Percentiles rank a stretch among this genome's conserved stretches.
phyloP scores from a whole-genome alignment of 257 asterid genomes.

The Plantago elongata region DNA sequence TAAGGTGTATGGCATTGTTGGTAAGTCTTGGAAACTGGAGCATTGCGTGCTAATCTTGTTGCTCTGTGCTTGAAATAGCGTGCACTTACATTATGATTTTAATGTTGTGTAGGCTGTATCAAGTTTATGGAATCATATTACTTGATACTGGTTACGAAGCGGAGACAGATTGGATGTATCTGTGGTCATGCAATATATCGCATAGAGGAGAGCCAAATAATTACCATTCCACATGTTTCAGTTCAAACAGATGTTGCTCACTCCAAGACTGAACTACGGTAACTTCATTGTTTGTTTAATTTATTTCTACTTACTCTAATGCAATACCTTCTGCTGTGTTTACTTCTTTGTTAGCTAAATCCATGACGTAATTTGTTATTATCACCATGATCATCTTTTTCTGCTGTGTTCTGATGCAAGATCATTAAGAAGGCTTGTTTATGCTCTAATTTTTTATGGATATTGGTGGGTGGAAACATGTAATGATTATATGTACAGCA shows the following conservation, averaged over 20 bases:
- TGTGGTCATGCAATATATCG: conserved; percentile 97
- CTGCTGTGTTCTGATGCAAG: background rate
- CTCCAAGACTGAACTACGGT: conserved; percentile 94
- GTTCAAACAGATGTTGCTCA: conserved; percentile 98
- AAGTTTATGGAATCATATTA: conserved; percentile 90
- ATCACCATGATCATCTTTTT: background rate
- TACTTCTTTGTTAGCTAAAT: conserved; percentile 1
- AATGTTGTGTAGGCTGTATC: conserved; percentile 66
- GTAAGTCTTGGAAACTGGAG: conserved; percentile 40
- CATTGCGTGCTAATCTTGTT: conserved; percentile 4
- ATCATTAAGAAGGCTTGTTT: background rate
- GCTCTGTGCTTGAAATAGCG: background rate
- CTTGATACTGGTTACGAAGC: conserved; percentile 81
- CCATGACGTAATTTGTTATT: background rate
- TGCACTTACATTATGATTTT: conserved; percentile 11
- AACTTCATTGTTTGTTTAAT: conserved; percentile 27
- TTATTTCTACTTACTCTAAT: conserved; percentile 4
- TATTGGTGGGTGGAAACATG: background rate
- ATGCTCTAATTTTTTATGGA: background rate
- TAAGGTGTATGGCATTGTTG: conserved; percentile 97
- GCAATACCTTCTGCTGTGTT: conserved; percentile 2
- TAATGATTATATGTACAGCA: too few species aligned
- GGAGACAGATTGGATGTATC: conserved; percentile 83
- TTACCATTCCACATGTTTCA: conserved; percentile 81
- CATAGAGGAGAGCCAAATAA: conserved; percentile 93